Evolutionary conservation across 1,284 basidiomycete genomes (phyloP).

Genomic region (Cutaneotrichosporon cavernicola): DNA sequence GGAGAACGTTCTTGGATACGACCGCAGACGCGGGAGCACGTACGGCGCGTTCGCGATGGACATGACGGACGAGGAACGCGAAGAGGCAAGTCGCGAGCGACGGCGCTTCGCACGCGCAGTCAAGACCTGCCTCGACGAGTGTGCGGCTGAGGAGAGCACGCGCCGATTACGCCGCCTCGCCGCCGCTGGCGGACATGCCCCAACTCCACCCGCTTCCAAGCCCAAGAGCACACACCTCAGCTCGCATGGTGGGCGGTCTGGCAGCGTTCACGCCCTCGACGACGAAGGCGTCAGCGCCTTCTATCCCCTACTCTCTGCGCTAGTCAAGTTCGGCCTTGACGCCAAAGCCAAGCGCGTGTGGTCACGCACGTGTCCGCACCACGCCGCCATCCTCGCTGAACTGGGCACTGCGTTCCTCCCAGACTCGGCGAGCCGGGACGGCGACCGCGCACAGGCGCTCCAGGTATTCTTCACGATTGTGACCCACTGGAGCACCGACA

Average conservation of each 20-base stretch:
- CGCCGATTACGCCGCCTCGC: constrained; percentile 32
- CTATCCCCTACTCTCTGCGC: constrained; percentile 44
- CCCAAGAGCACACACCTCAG: constrained; percentile 28
- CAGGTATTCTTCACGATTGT: constrained; percentile 48
- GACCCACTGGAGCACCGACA: constrained; percentile 43
- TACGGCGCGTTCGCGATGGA: constrained; percentile 16
- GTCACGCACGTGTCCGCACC: constrained; percentile 48
- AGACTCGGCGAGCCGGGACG: constrained; percentile 34
- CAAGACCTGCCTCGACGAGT: constrained; percentile 43
- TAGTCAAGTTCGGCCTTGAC: constrained; percentile 43
- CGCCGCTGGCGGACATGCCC: background rate
- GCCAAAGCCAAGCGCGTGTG: constrained; percentile 44
- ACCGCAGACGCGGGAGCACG: constrained; percentile 32
- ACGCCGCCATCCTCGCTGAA: constrained; percentile 45
- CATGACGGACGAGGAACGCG: constrained; percentile 39
- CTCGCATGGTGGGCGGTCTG: background rate
- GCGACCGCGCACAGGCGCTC: constrained; percentile 44
- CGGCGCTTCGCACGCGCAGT: constrained; percentile 45
- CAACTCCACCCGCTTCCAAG: background rate
- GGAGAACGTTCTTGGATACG: constrained; percentile 41
- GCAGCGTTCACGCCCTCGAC: background rate
- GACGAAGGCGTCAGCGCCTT: constrained; percentile 37
- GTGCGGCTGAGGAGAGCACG: constrained; percentile 39
- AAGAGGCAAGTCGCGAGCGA: constrained; percentile 42
- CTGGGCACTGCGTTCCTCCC: constrained; percentile 42